These are phyloP conservation scores for Calonectria hongkongensis DNA, from an alignment of 2,329 filamentous ascomycete species.

Conservation along the genomic window DNA sequence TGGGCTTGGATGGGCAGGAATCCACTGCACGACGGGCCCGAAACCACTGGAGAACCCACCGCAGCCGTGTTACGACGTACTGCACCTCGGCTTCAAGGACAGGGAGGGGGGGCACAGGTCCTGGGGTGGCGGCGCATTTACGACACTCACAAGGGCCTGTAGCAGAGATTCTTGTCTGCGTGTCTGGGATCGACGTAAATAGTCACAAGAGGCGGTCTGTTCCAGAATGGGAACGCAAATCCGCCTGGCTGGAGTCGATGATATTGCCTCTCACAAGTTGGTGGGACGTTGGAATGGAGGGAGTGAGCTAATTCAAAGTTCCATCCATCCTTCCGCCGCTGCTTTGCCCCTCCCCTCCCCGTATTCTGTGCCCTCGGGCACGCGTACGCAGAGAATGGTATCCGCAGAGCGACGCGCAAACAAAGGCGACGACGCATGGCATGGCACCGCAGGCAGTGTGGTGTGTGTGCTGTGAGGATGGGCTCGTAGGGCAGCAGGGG, in stretches of 20 bases:
- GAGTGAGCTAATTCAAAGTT: constrained; percentile 15
- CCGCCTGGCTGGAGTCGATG: constrained; percentile 26
- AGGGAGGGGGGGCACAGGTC: constrained; percentile 27
- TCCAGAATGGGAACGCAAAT: constrained; percentile 41
- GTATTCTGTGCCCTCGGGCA: constrained; percentile 21
- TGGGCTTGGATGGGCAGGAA: constrained; percentile 29
- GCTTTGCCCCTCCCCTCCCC: constrained; percentile 10
- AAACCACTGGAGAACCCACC: constrained; percentile 48
- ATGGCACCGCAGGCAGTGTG: constrained; percentile 27
- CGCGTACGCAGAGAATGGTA: constrained; percentile 15
- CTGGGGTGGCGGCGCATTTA: constrained; percentile 29
- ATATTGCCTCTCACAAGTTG: neutral
- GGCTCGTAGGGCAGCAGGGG: constrained; percentile 20
- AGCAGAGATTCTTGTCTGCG: constrained; percentile 38
- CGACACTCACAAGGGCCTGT: constrained; percentile 28
- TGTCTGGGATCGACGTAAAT: constrained; percentile 49
- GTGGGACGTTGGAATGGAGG: constrained; percentile 17
- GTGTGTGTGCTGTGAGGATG: constrained; percentile 27
- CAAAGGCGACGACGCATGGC: constrained; percentile 31
- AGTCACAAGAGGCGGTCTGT: constrained; percentile 47
- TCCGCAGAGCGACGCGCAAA: constrained; percentile 12
- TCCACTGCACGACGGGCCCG: constrained; percentile 30
- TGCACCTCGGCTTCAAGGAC: constrained; percentile 47
- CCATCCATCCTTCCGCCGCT: neutral
- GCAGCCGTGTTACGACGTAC: constrained; percentile 45